Base-by-base conservation (phyloP, 306 rosid genomes). In the Hippophae gyantsensis region DNA sequence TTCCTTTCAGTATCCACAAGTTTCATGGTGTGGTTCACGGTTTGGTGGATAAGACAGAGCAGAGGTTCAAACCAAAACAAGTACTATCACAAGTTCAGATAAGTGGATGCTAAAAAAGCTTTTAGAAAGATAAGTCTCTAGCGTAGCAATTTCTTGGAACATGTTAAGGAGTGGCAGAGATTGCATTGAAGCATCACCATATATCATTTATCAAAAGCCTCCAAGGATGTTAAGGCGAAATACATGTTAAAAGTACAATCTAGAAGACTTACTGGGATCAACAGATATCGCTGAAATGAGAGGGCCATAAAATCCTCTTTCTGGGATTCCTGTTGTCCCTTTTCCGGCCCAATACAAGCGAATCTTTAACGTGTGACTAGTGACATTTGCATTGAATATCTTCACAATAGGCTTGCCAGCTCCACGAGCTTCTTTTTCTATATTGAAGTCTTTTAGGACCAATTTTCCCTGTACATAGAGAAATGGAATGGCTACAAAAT, bases 301-400 rank as follows among this genome's bases (percentile, higher is more conserved):
- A 72, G 98, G 98, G 60, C 98, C 98, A 63, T 90, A 90, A 73
- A 61, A 78, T 62, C 98, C 96, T 81, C 98, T 78, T 26, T 68
- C 60, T 13, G 98, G 98, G 68, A 90, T 90, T 75, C 98, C 98
- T n/a, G 96, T 90, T 43, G 98, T 87, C 72, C 98, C 98, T 78
- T 84, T 87, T 71, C 98, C 98, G 64, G 95, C 89, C 87, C 95
- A 90, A 53, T 87, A 85, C 55, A 90, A 81, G 61, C 76, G 96
- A 67, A 90, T 90, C 78, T 83, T 90, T 62, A 90, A 68, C 14
- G 98, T 81, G 68, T 76, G 57, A 42, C 76, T 66, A 0, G 75
- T 70, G 63, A 90, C 98, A 42, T 32, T 44, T 3, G 75, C 83
- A 56, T 72, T 83, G 48, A 83, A 83, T 40, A 8, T 71, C 83